Conservation (phyloP, 352 stramenopile genomes). For the Thalassiosira delicatula region DNA sequence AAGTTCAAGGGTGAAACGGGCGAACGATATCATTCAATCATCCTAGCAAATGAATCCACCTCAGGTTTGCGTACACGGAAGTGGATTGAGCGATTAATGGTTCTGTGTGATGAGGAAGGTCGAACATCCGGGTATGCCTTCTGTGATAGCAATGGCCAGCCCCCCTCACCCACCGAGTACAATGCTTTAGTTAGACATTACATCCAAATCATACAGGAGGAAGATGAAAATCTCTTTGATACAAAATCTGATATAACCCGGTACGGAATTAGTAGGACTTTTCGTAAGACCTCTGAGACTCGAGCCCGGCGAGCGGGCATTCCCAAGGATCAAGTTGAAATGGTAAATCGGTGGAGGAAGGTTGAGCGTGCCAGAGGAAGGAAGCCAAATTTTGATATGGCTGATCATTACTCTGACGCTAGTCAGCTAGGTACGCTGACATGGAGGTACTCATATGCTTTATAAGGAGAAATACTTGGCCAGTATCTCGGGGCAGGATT, state of each 20-base stretch:
- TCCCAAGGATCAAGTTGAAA: neutral
- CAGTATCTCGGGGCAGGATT: no score
- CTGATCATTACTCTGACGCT: slow-evolving; percentile 8
- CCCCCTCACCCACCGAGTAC: neutral
- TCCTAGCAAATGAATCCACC: slow-evolving; percentile 19
- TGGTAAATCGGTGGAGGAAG: slow-evolving; percentile 37
- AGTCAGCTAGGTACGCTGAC: slow-evolving; percentile 1
- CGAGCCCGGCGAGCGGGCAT: slow-evolving; percentile 18
- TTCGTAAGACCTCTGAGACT: slow-evolving; percentile 18
- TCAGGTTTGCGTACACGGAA: slow-evolving; percentile 44
- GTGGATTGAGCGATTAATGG: slow-evolving; percentile 45
- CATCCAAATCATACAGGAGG: slow-evolving; percentile 27
- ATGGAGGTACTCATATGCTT: slow-evolving; percentile 18
- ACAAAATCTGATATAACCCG: neutral
- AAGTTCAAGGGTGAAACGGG: slow-evolving; percentile 47
- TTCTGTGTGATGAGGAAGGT: slow-evolving; percentile 22
- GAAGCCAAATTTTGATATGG: neutral
- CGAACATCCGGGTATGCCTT: slow-evolving; percentile 23
- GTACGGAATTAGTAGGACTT: slow-evolving; percentile 18
- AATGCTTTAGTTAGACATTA: slow-evolving; percentile 22
- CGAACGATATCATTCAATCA: slow-evolving; percentile 25
- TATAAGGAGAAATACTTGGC: no score
- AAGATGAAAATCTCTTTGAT: neutral
- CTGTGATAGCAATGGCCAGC: slow-evolving; percentile 2
- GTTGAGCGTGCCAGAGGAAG: slow-evolving; percentile 1